These are phyloP conservation scores for Penicillium janthinellum DNA, from an alignment of 2,329 filamentous ascomycete genomes.

Conservation along the genomic window DNA sequence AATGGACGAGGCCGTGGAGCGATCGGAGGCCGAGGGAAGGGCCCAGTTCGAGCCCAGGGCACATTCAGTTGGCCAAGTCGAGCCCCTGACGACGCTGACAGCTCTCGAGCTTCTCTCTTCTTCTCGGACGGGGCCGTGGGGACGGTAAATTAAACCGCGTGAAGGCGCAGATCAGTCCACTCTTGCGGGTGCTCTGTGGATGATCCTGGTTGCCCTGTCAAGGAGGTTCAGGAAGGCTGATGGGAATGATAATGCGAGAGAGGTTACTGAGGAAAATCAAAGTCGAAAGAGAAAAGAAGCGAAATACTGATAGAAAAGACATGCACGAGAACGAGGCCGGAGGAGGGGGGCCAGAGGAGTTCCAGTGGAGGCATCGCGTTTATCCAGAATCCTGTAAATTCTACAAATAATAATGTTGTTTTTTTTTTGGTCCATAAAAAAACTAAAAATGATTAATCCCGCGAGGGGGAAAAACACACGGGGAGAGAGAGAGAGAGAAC, in stretches of 20 bases:
- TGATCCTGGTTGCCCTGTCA: neutral
- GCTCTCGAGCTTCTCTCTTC: conserved; percentile 30
- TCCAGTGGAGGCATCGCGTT: conserved; percentile 1
- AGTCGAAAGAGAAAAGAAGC: neutral
- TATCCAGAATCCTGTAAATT: neutral
- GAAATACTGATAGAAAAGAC: conserved; percentile 1
- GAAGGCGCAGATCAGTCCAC: conserved; percentile 31
- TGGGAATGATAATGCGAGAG: neutral
- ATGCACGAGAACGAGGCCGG: neutral
- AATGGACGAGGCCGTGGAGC: conserved; percentile 3
- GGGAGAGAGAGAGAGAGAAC: no score
- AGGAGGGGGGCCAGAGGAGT: neutral
- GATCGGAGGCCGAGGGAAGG: conserved; percentile 26
- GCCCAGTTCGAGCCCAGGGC: neutral
- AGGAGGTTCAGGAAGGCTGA: neutral
- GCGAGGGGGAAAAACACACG: neutral
- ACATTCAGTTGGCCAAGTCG: neutral
- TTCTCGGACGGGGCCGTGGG: conserved; percentile 26
- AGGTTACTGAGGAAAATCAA: neutral
- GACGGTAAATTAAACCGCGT: conserved; percentile 32
- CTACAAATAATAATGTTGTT: neutral
- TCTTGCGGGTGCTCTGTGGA: neutral
- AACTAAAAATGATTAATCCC: neutral
- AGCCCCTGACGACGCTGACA: conserved; percentile 43
- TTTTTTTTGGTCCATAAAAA: neutral